Evolutionary conservation across 805 yeast species (phyloP), one percentile per base, ranked within the genome.

Genomic region (Zygoascus biomembranicola): DNA sequence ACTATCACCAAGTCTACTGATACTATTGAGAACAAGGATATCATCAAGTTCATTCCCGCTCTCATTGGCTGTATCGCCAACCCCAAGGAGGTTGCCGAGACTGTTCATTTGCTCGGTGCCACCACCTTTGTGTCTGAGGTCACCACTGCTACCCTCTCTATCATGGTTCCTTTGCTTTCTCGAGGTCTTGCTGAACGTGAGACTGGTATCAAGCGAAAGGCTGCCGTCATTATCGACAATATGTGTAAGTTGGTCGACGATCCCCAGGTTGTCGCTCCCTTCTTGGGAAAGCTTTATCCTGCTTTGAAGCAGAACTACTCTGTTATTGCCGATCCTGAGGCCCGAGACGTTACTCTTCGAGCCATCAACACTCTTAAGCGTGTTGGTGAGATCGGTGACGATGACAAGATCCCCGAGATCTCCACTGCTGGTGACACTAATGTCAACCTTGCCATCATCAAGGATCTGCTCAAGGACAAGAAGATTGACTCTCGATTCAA

Each of bases 161-260:
- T 94, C 79, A 94, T 94, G 99, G 97, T 90, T 64, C 99, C 99
- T 73, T 82, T 94, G 73, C 83, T 94, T 74, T 83, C 96, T 66
- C 92, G 99, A 87, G 99, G 99, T 92, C 84, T 94, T 73, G 95
- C 95, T 71, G 99, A 94, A 82, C 94, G 99, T 83, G 99, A 94
- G 71, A 94, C 99, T 66, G 81, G 97, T 67, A 94, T 94, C 82
- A 94, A 94, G 87, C 90, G 99, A 84, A 94, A 94, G 82, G 86
- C 98, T 71, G 99, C 99, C 66, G 99, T 94, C 73, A 94, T 94
- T 77, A 87, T 92, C 70, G 99, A 94, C 77, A 94, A 94, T 96
- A 94, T 94, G 99, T 94, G 99, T 87, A 94, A 94, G 79, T 88
- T 94, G 77, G 99, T 94, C 80, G 99, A 94, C 74, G 99, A 94